A percentile compares a stretch with the other conserved stretches of the same genome.
Conservation (phyloP, 2,329 filamentous ascomycete genomes). For the Diaporthe helianthi region DNA sequence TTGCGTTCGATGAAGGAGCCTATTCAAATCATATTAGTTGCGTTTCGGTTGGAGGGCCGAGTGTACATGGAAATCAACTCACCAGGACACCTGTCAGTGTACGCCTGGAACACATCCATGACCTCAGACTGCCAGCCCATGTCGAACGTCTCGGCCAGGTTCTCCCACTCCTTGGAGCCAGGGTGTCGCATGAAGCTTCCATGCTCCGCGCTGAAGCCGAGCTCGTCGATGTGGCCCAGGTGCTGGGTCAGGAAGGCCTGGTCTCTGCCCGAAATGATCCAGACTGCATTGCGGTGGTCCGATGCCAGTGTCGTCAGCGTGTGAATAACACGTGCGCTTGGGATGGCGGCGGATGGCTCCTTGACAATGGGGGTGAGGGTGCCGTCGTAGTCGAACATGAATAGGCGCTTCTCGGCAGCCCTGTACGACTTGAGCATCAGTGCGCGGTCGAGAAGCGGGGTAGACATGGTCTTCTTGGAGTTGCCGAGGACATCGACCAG, state of each 20-base stretch:
- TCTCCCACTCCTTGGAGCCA: conserved; percentile 80
- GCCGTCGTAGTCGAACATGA: conserved; percentile 99
- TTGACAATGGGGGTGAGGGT: conserved; percentile 95
- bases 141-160: conserved; percentile 83
- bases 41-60: not conserved
- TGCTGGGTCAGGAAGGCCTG: conserved; percentile 90
- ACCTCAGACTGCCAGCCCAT: conserved; percentile 95
- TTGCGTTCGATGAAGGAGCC: conserved; percentile 94
- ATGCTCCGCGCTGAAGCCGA: conserved; percentile 97
- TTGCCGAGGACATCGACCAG: conserved; percentile 82
- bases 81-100: conserved; percentile 86
- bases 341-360: conserved; percentile 87
- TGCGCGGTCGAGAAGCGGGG: conserved; percentile 80
- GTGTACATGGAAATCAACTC: conserved; percentile 41
- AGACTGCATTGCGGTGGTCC: conserved; percentile 86
- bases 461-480: conserved; percentile 76
- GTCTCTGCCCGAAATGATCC: conserved; percentile 97
- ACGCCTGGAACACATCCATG: conserved; percentile 83
- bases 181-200: conserved; percentile 93
- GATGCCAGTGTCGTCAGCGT: conserved; percentile 81
- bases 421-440: conserved; percentile 78
- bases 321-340: conserved; percentile 81
- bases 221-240: conserved; percentile 85
- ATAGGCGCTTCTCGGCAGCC: conserved; percentile 77
- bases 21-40: conserved; percentile 44